phyloP scores from a whole-genome alignment of 108 stramenopile genomes.

The Phaeodactylum tricornutum region DNA sequence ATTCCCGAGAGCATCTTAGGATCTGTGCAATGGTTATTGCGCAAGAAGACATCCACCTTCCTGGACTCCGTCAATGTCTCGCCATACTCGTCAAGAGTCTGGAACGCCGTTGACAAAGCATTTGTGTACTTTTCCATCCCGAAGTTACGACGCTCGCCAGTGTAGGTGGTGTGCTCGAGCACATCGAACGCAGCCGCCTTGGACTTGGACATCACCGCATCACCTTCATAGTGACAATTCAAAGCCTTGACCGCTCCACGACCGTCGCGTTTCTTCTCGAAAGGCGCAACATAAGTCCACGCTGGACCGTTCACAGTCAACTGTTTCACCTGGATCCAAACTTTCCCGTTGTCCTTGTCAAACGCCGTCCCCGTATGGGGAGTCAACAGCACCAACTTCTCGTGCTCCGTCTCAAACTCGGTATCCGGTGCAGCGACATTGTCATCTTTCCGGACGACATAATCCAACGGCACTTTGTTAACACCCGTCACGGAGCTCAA shows the following conservation, averaged over 20 bases:
- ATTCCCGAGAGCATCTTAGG: neutral
- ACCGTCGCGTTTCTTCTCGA: slow-evolving; percentile 8
- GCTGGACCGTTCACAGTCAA: neutral
- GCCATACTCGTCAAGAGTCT: slow-evolving; percentile 10
- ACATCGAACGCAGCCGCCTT: neutral
- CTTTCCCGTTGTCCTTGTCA: slow-evolving; percentile 7
- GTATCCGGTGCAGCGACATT: too few relatives aligned
- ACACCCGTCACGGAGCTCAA: too few relatives aligned
- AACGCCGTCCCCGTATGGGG: slow-evolving; percentile 9
- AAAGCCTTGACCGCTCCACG: slow-evolving; percentile 18
- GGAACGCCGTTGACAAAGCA: slow-evolving; percentile 2
- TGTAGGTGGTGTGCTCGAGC: slow-evolving; percentile 2
- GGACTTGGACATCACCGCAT: neutral
- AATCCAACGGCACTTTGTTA: too few relatives aligned
- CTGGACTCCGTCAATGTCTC: slow-evolving; percentile 6
- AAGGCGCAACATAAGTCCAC: slow-evolving; percentile 11
- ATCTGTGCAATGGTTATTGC: neutral
- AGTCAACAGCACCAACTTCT: slow-evolving; percentile 8
- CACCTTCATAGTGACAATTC: slow-evolving; percentile 9
- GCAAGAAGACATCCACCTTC: slow-evolving; percentile 11
- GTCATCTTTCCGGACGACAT: too few relatives aligned
- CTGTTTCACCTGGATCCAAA: slow-evolving; percentile 5
- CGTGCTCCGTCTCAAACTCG: too few relatives aligned
- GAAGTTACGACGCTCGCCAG: slow-evolving; percentile 13
- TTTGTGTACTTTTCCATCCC: slow-evolving; percentile 9